Base-by-base conservation (phyloP, 116 monocot species). In the Trichopus zeylanicus region DNA sequence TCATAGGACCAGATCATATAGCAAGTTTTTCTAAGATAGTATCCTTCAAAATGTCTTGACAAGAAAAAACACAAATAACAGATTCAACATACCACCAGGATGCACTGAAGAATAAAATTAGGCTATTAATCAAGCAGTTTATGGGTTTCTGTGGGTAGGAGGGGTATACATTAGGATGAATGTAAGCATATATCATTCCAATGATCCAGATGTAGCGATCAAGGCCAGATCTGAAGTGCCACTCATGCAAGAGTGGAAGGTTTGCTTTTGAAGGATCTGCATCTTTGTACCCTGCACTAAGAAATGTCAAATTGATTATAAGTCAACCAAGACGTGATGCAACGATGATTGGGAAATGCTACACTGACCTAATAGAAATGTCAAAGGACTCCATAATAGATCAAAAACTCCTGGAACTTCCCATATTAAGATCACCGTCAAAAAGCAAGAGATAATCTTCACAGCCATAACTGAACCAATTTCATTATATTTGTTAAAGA, bases 181-280 rank as follows among this genome's bases (percentile, higher is more conserved):
- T 90, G 56, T 90, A 95, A 39, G 95, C 95, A 74, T 87, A 95
- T 51, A 95, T 76, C 95, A 95, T 95, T 69, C 95, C 95, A 51
- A 95, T 53, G 46, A 94, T 94, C n/a, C n/a, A n/a, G n/a, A n/a
- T n/a, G n/a, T n/a, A n/a, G n/a, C n/a, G n/a, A n/a, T 86, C 81
- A 55, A 81, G 81, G 21, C 86, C 86, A 59, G 86, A 86, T 70
- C 86, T 78, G 53, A 86, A 86, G 55, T 86, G 81, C 86, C 86
- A 86, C 33, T 86, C 86, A 72, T 86, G 86, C 69, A 86, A 64
- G 46, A 70, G 70, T 26, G 75, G 60, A 15, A 78, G 58, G 49
- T 86, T 67, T 64, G 78, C 69, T 70, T 86, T 86, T 29, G 78
- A 58, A 63, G 86, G 86, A 33, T 78, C 72, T 19, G 86, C 65